Conservation (phyloP, 2,329 filamentous ascomycete species). For the Aciculosporium take region DNA sequence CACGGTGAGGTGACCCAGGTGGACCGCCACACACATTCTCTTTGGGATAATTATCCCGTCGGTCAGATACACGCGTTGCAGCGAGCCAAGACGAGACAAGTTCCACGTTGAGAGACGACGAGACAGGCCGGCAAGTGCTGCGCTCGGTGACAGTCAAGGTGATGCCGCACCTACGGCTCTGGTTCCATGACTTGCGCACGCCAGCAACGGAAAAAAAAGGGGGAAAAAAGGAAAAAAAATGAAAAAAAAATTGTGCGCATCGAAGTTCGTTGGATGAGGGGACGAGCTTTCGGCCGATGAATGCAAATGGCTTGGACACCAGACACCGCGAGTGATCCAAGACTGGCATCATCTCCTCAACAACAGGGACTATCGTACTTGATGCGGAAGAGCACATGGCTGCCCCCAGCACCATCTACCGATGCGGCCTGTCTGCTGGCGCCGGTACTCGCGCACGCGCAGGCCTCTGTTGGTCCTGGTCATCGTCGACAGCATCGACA, state of each 20-base stretch:
- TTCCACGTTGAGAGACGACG: background rate
- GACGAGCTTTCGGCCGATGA: background rate
- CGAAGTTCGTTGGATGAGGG: background rate
- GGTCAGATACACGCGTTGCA: background rate
- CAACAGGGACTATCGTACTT: background rate
- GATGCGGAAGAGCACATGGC: conserved; percentile 1
- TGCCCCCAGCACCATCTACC: background rate
- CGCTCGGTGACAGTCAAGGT: background rate
- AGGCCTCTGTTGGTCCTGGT: conserved; percentile 4
- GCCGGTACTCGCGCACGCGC: conserved; percentile 2
- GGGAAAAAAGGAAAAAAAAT: background rate
- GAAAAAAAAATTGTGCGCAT: background rate
- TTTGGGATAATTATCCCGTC: background rate
- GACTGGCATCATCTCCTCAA: background rate
- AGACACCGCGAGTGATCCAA: background rate
- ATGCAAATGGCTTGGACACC: background rate
- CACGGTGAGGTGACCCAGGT: conserved; percentile 6
- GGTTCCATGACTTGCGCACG: background rate
- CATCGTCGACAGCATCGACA: conserved; percentile 5
- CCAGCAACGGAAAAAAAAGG: too few species aligned
- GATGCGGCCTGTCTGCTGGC: conserved; percentile 4
- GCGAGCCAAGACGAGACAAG: background rate
- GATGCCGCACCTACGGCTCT: background rate
- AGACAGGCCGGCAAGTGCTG: background rate
- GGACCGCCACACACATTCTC: conserved; percentile 3